A percentile compares a stretch with the other conserved stretches of the same genome.
Conservation (phyloP, 2,329 filamentous ascomycete genomes). For the Fonsecaea multimorphosa region DNA sequence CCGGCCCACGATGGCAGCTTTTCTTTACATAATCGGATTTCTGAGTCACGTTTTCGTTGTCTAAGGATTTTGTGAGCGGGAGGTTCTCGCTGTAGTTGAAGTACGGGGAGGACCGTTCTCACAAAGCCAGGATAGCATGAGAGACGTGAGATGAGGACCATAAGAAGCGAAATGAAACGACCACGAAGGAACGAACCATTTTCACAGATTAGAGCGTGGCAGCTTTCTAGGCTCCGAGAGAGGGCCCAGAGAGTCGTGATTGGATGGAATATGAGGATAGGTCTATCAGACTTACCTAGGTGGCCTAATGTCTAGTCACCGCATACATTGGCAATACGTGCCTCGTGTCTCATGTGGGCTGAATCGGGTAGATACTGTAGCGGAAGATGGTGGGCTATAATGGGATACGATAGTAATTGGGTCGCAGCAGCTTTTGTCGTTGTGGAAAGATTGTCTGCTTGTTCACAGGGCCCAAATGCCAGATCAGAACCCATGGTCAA, state of each 20-base stretch:
- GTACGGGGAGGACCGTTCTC: not conserved
- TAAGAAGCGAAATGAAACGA: not conserved
- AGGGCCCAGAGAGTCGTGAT: not conserved
- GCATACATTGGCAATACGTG: not conserved
- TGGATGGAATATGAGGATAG: not conserved
- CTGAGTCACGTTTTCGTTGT: not conserved
- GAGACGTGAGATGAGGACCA: not conserved
- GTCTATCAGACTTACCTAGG: not conserved
- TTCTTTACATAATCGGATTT: conserved; percentile 17
- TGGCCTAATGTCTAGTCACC: not conserved
- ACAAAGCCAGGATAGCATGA: not conserved
- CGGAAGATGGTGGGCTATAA: not conserved
- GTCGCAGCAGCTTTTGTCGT: not conserved
- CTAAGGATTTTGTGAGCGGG: not conserved
- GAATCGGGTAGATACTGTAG: not conserved
- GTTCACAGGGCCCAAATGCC: no score
- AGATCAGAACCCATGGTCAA: no score
- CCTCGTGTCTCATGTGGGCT: not conserved
- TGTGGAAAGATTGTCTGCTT: not conserved
- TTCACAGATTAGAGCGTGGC: not conserved
- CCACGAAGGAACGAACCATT: not conserved
- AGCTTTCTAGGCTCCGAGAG: no score
- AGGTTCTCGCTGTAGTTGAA: not conserved
- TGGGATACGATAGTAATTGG: not conserved
- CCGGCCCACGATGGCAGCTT: conserved; percentile 16